Evolutionary conservation across 73 alveolate genomes (phyloP), one percentile per base, ranked within the genome.

Genomic region (Breviolum minutum): DNA sequence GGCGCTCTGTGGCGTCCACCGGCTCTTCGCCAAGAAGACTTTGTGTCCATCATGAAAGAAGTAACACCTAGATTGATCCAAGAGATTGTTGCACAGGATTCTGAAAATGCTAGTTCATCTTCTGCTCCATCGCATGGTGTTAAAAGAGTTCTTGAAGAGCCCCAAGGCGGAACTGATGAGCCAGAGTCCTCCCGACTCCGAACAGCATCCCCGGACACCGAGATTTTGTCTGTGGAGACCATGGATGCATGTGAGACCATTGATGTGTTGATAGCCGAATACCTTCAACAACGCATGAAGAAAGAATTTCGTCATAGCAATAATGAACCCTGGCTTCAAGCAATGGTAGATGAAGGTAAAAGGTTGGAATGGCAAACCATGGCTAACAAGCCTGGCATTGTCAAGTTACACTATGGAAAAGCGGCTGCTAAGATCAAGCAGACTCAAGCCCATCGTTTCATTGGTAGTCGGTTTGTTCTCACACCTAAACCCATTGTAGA

Each of bases 381-480:
- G 40, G 17, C 12, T 0, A 20, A 11, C 7, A 22, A 27, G 7
- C 66, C 63, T 1, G 64, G 40, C 2, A 62, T 24, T 27, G 64
- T 80, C 30, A 80, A 80, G 68, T 5, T 80, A 2, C 70, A 60
- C 22, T 82, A 16, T 54, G 91, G 91, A 9, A 17, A 16, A 48
- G 73, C 27, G 1, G 71, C 71, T 0, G 48, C 32, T 0, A 30
- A 73, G 0, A 82, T 48, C 40, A 13, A 26, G 2, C 71, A 17
- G 22, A 12, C 11, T 3, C 91, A 7, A 14, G 73, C 62, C 0
- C n/a, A 80, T 80, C 88, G 88, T 0, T 82, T 82, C 40, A 82
- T 82, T 20, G 91, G 91, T 12, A 82, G 91, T 60, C 70, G 91
- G 10, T 82, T 82, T 40, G 91, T 82, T 2, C 22, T 82, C 30